Evolutionary conservation across 2,329 filamentous ascomycete species (phyloP), one percentile per base, ranked within the genome.

Genomic region (Fusarium stilboides): DNA sequence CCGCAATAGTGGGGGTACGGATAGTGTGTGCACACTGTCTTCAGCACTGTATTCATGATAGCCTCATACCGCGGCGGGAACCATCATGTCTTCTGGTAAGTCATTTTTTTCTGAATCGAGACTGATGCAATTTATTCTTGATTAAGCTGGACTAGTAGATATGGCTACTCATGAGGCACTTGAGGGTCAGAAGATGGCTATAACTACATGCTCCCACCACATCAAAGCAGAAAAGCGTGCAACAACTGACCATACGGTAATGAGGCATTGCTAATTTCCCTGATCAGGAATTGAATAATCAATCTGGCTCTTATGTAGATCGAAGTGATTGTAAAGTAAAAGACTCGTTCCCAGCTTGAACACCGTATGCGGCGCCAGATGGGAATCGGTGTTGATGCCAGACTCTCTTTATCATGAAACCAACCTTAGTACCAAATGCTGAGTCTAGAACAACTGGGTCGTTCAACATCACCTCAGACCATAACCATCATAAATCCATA

Each of bases 11-110:
- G 14, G 6, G n/a, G 9, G 68, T 70, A 63, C 45, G 63, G 50
- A 12, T 49, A 44, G 0, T 1, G 1, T 3, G 0, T 2, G 17
- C 3, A 17, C 62, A 65, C 62, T 61, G 62, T 53, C 3, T 1
- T 1, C 2, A 5, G 40, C 58, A 75, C 70, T 73, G 68, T 75
- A 17, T 34, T 49, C 43, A 52, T 65, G 68, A 70, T 69, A 43
- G 44, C 67, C 51, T 70, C 58, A 62, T 53, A 40, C 19, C 20
- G 8, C 17, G 7, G 9, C 14, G 24, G 20, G 13, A 37, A 34
- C n/a, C 26, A 33, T 43, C 22, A 65, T 45, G 9, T 31, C 40
- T 17, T 36, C 14, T 8, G 7, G 34, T 15, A 12, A 14, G 15
- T 10, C 28, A 24, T 8, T 33, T 50, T 39, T 2, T 8, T 31